A percentile compares a stretch with the other conserved stretches of the same genome.
These are phyloP conservation scores for Eimeria brunetti DNA, from an alignment of 169 alveolate genomes.

Conservation along the genomic window DNA sequence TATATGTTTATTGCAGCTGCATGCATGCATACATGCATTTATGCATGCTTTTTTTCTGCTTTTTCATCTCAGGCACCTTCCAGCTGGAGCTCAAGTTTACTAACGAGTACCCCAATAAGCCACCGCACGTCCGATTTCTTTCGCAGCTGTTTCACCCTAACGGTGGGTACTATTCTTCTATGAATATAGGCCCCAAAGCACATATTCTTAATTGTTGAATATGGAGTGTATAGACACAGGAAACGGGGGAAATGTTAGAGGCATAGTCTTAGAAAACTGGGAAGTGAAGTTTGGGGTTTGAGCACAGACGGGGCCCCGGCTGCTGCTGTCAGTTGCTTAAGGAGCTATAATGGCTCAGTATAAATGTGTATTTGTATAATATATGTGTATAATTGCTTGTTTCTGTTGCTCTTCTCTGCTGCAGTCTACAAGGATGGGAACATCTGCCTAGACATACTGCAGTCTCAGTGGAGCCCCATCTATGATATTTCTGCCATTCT, in stretches of 20 bases:
- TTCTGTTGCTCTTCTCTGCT: background rate
- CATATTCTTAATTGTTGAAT: background rate
- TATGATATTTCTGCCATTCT: constrained; percentile 98
- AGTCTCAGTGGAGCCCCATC: constrained; percentile 98
- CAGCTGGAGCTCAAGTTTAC: constrained; percentile 90
- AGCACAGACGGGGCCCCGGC: background rate
- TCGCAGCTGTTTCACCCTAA: constrained; percentile 92
- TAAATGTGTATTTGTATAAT: background rate
- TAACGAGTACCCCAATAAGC: constrained; percentile 91
- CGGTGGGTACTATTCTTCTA: constrained; percentile 64
- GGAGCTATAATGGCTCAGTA: too few species aligned
- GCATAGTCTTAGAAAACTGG: background rate
- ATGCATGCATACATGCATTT: background rate
- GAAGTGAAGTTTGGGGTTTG: background rate
- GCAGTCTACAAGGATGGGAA: constrained; percentile 95
- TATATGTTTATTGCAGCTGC: background rate
- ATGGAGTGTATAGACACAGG: background rate
- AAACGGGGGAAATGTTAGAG: background rate
- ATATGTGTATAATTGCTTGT: background rate
- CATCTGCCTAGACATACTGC: constrained; percentile 96
- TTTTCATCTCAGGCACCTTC: constrained; percentile 86
- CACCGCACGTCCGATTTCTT: constrained; percentile 89
- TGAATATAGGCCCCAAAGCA: background rate
- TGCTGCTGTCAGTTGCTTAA: background rate
- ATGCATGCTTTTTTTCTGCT: too few species aligned